Base-by-base conservation (phyloP, 2,329 filamentous ascomycete species). In the Davidsoniella australis region DNA sequence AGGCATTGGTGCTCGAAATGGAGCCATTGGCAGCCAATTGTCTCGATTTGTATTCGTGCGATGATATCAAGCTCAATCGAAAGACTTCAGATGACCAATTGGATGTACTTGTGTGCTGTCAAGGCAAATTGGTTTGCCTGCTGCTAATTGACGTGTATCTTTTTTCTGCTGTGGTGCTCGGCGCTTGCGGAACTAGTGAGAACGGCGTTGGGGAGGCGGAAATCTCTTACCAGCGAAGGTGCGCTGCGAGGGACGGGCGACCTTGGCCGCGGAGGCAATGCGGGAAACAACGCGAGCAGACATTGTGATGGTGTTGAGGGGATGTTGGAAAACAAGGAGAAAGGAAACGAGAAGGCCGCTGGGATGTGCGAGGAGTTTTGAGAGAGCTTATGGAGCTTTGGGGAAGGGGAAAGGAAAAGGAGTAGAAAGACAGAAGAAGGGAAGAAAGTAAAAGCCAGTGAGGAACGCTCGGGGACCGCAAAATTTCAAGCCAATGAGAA, bases 381-480 rank as follows among this genome's bases (percentile, higher is more conserved):
- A 53, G 47, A 47, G 47, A 53, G 51, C 51, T 53, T 50, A 53
- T 53, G 43, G 51, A 53, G 51, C 51, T 53, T 53, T 53, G 51
- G 51, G 47, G 51, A 53, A 53, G 47, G 51, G 51, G 51, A 53
- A 46, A 52, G 46, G 47, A 53, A 53, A 53, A 53, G 51, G 51
- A 53, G 51, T 53, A 47, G 51, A 53, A 50, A 47, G 42, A 45
- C 47, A 49, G 51, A 47, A 53, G 48, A 53, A 47, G 44, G 47
- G 40, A 47, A 49, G 44, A 49, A 49, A 47, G 47, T 39, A 49
- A 53, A 53, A 53, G 47, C 45, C 47, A 53, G 48, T 53, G 51
- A 53, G 51, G 51, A 53, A 53, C 51, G 51, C 51, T 53, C 51
- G 51, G 51, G 51, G 51, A 47, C 51, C 48, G 51, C 51, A 53